Conservation (phyloP, 2,329 filamentous ascomycete genomes). For the Furcasterigmium furcatum region DNA sequence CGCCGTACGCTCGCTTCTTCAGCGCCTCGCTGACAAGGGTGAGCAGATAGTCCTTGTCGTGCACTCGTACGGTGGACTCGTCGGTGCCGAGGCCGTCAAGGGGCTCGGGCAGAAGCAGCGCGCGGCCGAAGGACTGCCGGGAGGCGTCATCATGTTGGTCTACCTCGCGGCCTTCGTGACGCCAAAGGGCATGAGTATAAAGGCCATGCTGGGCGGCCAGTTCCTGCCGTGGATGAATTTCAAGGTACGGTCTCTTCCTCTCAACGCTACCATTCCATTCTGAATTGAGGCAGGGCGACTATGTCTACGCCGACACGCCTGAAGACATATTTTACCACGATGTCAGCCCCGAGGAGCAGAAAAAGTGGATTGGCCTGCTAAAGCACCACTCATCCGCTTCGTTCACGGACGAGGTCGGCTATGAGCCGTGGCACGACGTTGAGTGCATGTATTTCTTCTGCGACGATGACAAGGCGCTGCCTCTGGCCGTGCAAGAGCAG, state of each 20-base stretch:
- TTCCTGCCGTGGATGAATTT: slow-evolving; percentile 22
- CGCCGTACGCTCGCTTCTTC: slow-evolving; percentile 21
- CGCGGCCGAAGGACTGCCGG: slow-evolving; percentile 22
- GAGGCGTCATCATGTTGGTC: slow-evolving; percentile 32
- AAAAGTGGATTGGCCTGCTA: slow-evolving; percentile 11
- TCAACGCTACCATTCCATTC: background rate
- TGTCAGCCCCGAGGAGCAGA: slow-evolving; percentile 8
- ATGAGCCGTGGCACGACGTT: slow-evolving; percentile 23
- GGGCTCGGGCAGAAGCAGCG: slow-evolving; percentile 29
- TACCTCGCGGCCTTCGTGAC: slow-evolving; percentile 30
- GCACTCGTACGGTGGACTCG: slow-evolving; percentile 41
- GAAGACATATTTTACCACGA: slow-evolving; percentile 20
- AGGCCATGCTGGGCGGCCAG: slow-evolving; percentile 18
- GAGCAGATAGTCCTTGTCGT: slow-evolving; percentile 36
- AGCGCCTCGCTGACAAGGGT: slow-evolving; percentile 24
- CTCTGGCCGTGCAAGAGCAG: slow-evolving; percentile 12
- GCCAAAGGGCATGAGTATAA: slow-evolving; percentile 19
- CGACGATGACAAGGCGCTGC: slow-evolving; percentile 17
- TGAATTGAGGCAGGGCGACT: slow-evolving; percentile 10
- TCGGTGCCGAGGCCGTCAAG: slow-evolving; percentile 30
- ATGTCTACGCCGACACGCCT: slow-evolving; percentile 6
- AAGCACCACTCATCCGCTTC: slow-evolving; percentile 6
- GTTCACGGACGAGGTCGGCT: slow-evolving; percentile 17
- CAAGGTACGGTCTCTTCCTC: slow-evolving; percentile 11
- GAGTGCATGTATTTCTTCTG: slow-evolving; percentile 19